Base-by-base conservation (phyloP, 352 stramenopile species). In the Phytophthora vignae region DNA sequence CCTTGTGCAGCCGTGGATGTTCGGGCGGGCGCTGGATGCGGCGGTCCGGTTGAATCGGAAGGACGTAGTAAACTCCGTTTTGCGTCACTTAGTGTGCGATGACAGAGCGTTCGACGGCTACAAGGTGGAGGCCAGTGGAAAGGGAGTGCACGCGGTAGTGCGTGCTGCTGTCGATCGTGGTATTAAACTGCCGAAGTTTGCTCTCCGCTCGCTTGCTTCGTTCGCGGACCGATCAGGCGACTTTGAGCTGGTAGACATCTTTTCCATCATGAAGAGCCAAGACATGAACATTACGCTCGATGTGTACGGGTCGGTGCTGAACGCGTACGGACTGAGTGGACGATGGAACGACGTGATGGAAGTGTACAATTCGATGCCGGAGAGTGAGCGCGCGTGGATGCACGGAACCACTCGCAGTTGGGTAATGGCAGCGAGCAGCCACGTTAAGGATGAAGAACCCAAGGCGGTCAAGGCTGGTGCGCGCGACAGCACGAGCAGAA, bases 341-440 rank as follows among this genome's bases (percentile, higher is more conserved):
- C 49, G 38, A 2, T 67, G 60, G 60, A 33, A 31, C 4, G 60
- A 67, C 6, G 33, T 60, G 27, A 40, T 67, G 22, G 19, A 29
- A 29, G 4, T 67, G 60, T 67, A 67, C 49, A 25, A 59, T 25
- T 53, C 60, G 2, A 50, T 67, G 49, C 60, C 60, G 15, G 33
- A 60, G 21, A 9, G 38, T 31, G 1, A 40, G 29, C 48, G 33
- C 4, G 38, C 33, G 15, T 7, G 48, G 19, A 21, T 67, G 9
- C 11, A 27, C 53, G 15, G 22, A 9, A 19, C 31, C 2, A 27
- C 31, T 25, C 40, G 48, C 22, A 53, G 21, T 22, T 55, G 42
- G 58, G 58, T 64, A 31, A 17, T 64, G 27, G 33, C 42, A 22
- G 58, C 58, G 10, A 46, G 25, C 6, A 19, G 11, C 4, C 5